A percentile compares a stretch with the other conserved stretches of the same genome.
These are phyloP conservation scores for Austropuccinia psidii DNA, from an alignment of 1,284 basidiomycete genomes.

Conservation along the genomic window DNA sequence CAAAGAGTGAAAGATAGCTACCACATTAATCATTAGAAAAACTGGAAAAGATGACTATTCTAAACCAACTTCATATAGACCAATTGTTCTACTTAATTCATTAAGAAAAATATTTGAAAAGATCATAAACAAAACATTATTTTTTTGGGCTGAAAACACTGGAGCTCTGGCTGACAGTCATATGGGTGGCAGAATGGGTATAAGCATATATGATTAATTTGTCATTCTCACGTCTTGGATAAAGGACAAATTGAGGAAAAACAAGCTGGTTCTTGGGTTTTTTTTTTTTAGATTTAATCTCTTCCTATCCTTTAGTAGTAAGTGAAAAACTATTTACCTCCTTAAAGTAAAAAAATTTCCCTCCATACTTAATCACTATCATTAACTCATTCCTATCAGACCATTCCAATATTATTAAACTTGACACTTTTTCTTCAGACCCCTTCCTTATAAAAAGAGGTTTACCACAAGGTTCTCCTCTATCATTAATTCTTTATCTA, in stretches of 20 bases:
- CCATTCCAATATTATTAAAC: neutral
- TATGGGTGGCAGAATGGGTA: neutral
- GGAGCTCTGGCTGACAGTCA: neutral
- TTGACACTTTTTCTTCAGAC: neutral
- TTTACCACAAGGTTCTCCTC: conserved; percentile 11
- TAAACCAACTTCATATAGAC: neutral
- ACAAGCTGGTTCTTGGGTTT: neutral
- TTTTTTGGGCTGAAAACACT: neutral
- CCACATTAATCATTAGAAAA: conserved; percentile 5
- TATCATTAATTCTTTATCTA: neutral
- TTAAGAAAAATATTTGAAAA: conserved; percentile 16
- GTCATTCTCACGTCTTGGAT: neutral
- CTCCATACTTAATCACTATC: neutral
- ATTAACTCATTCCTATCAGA: neutral
- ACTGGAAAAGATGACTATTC: neutral
- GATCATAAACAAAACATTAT: neutral
- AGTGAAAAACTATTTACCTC: neutral
- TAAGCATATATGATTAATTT: neutral
- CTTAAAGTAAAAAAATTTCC: neutral
- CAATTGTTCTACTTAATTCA: neutral
- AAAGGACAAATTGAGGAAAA: neutral
- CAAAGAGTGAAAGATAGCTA: neutral
- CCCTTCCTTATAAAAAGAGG: neutral
- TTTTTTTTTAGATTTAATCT: conserved; percentile 14
- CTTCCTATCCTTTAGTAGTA: conserved; percentile 2